Percentiles rank a stretch among this genome's conserved stretches.
phyloP scores from a whole-genome alignment of 768 basidiomycete genomes.

The Mrakia gelida region DNA sequence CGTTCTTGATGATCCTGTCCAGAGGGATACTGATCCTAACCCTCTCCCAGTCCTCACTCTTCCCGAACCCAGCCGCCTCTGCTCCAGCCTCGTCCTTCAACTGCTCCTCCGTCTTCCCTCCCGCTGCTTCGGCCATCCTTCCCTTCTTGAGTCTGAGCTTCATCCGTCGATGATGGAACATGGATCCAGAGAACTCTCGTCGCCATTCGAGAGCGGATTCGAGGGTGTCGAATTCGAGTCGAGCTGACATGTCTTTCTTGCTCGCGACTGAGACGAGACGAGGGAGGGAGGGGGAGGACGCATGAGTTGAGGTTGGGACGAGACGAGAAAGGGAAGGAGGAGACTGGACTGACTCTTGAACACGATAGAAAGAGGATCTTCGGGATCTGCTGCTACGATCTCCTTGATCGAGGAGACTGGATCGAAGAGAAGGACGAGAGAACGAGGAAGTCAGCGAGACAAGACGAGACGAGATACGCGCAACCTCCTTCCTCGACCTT shows the following conservation, averaged over 20 bases:
- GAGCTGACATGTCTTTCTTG: slow-evolving; percentile 37
- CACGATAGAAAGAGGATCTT: slow-evolving; percentile 50
- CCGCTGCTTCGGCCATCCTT: not conserved
- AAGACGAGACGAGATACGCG: no score
- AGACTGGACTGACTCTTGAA: slow-evolving; percentile 33
- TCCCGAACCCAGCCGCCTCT: slow-evolving; percentile 6
- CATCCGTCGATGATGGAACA: not conserved
- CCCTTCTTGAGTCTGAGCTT: not conserved
- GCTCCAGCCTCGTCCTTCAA: not conserved
- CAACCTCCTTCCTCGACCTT: no score
- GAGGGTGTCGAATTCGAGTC: slow-evolving; percentile 55
- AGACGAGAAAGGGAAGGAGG: not conserved
- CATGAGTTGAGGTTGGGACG: no score
- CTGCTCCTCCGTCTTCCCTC: not conserved
- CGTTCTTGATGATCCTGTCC: slow-evolving; percentile 38
- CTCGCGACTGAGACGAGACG: slow-evolving; percentile 39
- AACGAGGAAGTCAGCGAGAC: not conserved
- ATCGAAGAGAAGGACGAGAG: not conserved
- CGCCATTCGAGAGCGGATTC: slow-evolving; percentile 56
- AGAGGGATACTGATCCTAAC: slow-evolving; percentile 42
- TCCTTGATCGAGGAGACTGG: slow-evolving; percentile 54
- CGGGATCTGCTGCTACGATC: slow-evolving; percentile 50
- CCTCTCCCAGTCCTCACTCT: slow-evolving; percentile 42
- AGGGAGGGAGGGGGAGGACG: not conserved
- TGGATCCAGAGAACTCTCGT: slow-evolving; percentile 50